Evolutionary conservation across 2,329 filamentous ascomycete genomes (phyloP), one percentile per base, ranked within the genome.

Genomic region (Neodidymelliopsis sp.): DNA sequence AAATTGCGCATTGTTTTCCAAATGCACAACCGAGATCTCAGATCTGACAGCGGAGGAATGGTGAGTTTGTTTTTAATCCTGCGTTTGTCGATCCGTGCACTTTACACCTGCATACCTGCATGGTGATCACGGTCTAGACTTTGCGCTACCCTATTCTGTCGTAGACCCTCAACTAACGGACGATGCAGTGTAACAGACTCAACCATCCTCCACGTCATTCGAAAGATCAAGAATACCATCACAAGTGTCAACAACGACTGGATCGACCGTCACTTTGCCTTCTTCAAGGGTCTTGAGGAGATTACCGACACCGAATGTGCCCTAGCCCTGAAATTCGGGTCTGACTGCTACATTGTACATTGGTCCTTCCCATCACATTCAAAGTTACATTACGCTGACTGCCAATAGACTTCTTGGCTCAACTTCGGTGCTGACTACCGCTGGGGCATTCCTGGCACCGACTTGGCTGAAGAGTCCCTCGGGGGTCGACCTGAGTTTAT

Each of bases 361-460:
- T 11, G 11, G n/a, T 3, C 13, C 12, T 34, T 6, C 23, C n/a
- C 24, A n/a, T n/a, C n/a, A n/a, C 4, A 12, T 10, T 2, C 12
- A 2, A 2, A 8, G 22, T 8, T 20, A 11, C 20, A 19, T 22
- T 22, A 16, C 18, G 28, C 47, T 50, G 25, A 50, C 20, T 4
- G 25, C 11, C 16, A n/a, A 36, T 31, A 50, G 47, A 70, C 69
- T 4, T 68, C 64, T 15, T 72, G 69, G 69, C 55, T 70, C 30
- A 66, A 72, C 49, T 69, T 70, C 30, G 66, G 64, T 19, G 66
- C 63, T 8, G 65, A 70, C 38, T 43, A 62, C 23, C 54, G 60
- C 38, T 72, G 69, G 69, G 56, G 60, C 40, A 71, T 72, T 45
- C 69, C 69, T 20, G 68, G 69, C 11, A 69, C 69, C 8, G 62